Base-by-base conservation (phyloP, 2,329 filamentous ascomycete species). In the Botryotinia narcissicola region DNA sequence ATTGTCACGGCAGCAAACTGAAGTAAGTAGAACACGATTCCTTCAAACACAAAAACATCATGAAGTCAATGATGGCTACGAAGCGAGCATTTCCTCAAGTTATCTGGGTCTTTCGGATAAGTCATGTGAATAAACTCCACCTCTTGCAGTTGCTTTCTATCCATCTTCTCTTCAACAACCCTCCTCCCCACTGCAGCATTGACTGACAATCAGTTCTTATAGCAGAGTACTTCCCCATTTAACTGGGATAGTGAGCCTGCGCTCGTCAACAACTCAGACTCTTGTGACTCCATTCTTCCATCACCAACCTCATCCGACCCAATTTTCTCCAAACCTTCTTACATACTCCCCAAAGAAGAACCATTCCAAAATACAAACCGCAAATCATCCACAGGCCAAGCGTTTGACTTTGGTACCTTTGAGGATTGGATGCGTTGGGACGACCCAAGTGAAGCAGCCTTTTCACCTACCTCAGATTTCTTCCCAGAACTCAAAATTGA, bases 371-470 rank as follows among this genome's bases (percentile, higher is more conserved):
- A 70, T 61, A 67, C 51, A 22, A 70, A 73, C 9, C 68, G 75
- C 35, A 79, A 78, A 68, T 68, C 76, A 59, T 72, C 71, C 32
- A 69, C 71, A 16, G 76, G 78, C 29, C 73, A 77, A 72, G 73
- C 74, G 16, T 76, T 77, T 60, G 74, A 79, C 74, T 78, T 78
- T 44, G 77, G 78, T 22, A 76, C 78, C 8, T 80, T 78, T 32
- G 79, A 80, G 51, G 78, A 79, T 71, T 80, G 78, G 78, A 79
- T 80, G 77, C 76, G 75, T 57, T 81, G 79, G 79, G 79, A 81
- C 77, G 78, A 80, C 42, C 75, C 77, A 54, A 74, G 54, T 32
- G 78, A 78, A 71, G 75, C 76, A 37, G 77, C 78, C 22, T 72
- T 78, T 18, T 79, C 79, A n/a, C 78, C 78, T 35, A 75, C 75